Percentiles rank a stretch among this genome's conserved stretches.
phyloP scores from a whole-genome alignment of 768 basidiomycete species.

The Coprinellus aureogranulatus region DNA sequence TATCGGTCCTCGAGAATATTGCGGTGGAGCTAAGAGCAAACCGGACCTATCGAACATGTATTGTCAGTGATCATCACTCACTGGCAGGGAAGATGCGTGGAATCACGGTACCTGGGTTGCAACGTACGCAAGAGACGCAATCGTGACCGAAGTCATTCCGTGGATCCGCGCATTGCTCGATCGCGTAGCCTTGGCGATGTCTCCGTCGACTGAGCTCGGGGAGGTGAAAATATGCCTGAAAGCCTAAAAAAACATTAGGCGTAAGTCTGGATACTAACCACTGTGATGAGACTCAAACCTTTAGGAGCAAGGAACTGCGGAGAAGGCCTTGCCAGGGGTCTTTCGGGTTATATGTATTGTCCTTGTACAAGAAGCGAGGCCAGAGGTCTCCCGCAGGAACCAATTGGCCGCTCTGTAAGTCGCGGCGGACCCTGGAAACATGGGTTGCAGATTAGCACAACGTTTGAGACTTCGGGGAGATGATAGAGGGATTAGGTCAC shows the following conservation, averaged over 20 bases:
- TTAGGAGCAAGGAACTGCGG: slow-evolving; percentile 17
- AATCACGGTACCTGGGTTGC: slow-evolving; percentile 6
- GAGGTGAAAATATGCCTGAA: slow-evolving; percentile 29
- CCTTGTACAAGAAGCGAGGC: slow-evolving; percentile 20
- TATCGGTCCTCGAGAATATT: slow-evolving; percentile 19
- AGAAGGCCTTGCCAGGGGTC: slow-evolving; percentile 27
- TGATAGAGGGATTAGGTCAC: background rate
- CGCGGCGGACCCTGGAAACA: slow-evolving; percentile 8
- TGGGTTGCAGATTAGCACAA: background rate
- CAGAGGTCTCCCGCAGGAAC: slow-evolving; percentile 21
- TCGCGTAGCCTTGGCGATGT: slow-evolving; percentile 16
- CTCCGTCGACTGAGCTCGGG: slow-evolving; percentile 23
- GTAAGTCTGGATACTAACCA: background rate
- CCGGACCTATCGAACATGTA: slow-evolving; percentile 6
- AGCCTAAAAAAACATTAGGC: slow-evolving; percentile 11
- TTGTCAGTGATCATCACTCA: too few relatives aligned
- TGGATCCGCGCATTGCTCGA: slow-evolving; percentile 6
- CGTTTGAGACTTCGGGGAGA: background rate
- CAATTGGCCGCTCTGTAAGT: slow-evolving; percentile 11
- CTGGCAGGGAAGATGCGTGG: background rate
- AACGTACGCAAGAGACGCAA: slow-evolving; percentile 18
- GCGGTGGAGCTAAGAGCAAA: slow-evolving; percentile 14
- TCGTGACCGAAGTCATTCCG: slow-evolving; percentile 8
- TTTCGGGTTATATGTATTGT: slow-evolving; percentile 17
- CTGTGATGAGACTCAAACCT: slow-evolving; percentile 4